These are phyloP conservation scores for Amylostereum areolatum DNA, from an alignment of 1,284 basidiomycete genomes.

Conservation along the genomic window DNA sequence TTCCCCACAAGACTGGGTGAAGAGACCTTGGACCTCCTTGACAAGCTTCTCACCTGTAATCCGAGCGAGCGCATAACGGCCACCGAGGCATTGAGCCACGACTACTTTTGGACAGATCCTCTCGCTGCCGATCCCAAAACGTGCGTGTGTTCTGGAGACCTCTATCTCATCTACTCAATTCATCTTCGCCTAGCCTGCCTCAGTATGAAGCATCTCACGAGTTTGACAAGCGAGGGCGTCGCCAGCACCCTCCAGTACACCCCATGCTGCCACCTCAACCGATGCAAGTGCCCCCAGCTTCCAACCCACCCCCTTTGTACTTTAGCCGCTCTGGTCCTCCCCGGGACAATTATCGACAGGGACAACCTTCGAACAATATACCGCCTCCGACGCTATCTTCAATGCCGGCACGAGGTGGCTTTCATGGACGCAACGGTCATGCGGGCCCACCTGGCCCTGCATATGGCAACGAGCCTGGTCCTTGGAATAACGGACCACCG, in stretches of 20 bases:
- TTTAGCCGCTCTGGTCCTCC: slow-evolving; percentile 8
- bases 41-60: slow-evolving; percentile 88
- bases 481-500: too few species aligned
- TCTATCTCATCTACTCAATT: background rate
- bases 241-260: slow-evolving; percentile 26
- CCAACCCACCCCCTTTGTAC: slow-evolving; percentile 6
- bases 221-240: slow-evolving; percentile 73
- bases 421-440: too few species aligned
- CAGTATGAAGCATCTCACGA: slow-evolving; percentile 80
- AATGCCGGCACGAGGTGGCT: too few species aligned
- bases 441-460: too few species aligned
- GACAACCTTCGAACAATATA: too few species aligned
- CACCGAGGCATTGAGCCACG: slow-evolving; percentile 78
- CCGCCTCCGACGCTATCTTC: too few species aligned
- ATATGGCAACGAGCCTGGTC: too few species aligned
- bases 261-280: slow-evolving; percentile 16
- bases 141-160: slow-evolving; percentile 36
- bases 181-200: slow-evolving; percentile 47
- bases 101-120: slow-evolving; percentile 90
- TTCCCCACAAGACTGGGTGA: slow-evolving; percentile 39
- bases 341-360: background rate
- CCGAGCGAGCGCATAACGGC: slow-evolving; percentile 92
- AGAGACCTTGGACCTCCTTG: slow-evolving; percentile 87
- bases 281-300: slow-evolving; percentile 13
- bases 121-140: slow-evolving; percentile 78